Base-by-base conservation (phyloP, 2,329 filamentous ascomycete species). In the Blumeria hordei region DNA sequence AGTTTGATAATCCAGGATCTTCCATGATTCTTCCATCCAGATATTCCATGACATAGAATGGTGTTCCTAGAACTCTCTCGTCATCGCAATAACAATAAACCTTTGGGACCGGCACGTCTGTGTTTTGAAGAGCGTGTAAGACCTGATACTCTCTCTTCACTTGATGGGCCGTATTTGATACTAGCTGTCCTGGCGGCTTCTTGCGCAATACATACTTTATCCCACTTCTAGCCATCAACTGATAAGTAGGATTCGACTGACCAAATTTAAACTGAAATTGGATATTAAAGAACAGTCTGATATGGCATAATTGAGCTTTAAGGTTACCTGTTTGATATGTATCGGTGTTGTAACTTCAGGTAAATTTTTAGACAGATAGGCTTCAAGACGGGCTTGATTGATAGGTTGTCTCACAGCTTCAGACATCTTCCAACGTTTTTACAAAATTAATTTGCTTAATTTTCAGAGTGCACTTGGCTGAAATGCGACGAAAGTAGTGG, bases 31-130 rank as follows among this genome's bases (percentile, higher is more conserved):
- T 81, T 18, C 92, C 92, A 64, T 94, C 84, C 58, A 96, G 74
- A 67, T 92, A 96, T 67, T 87, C 81, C 92, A 98, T 96, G 64
- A 96, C 81, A 70, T 98, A 96, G 68, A 96, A 98, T 6, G 88
- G 78, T 7, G 88, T 96, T 55, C 88, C 92, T 59, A 96, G 74
- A 39, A 96, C 74, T 56, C 69, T 70, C 43, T 74, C 71, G 69
- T 96, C 88, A 67, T 93, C 83, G 69, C 92, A 98, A 16, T 96
- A 76, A 63, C 81, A 83, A 67, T 87, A 83, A 10, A 86, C 78
- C 66, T 77, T 81, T 4, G 92, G 92, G 0, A 94, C 87, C 0
- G 88, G 85, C 8, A 96, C 88, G 65, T 85, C 80, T 18, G 86
- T 93, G 55, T 69, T 71, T 59, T 80, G 78, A 35, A 96, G 75